A percentile compares a stretch with the other conserved stretches of the same genome.
Conservation (phyloP, 768 basidiomycete genomes). For the Suillus americanus region DNA sequence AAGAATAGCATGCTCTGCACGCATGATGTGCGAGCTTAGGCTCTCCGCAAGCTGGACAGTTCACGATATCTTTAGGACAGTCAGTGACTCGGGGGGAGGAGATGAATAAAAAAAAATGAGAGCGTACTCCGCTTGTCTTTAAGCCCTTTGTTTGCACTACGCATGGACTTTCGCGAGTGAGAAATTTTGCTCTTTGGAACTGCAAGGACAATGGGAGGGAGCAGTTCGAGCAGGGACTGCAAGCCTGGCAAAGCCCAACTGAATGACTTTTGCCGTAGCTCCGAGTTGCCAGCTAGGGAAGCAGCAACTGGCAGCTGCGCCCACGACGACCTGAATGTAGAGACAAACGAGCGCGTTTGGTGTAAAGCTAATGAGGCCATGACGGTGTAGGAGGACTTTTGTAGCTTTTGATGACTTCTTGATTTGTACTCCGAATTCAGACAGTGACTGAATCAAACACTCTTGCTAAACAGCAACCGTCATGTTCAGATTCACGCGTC, state of each 20-base stretch:
- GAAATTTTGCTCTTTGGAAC: slow-evolving; percentile 95
- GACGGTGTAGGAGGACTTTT: slow-evolving; percentile 13
- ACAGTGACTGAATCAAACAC: slow-evolving; percentile 5
- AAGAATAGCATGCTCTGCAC: slow-evolving; percentile 73
- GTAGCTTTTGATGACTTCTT: slow-evolving; percentile 2
- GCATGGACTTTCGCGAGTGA: slow-evolving; percentile 94
- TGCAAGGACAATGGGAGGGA: slow-evolving; percentile 86
- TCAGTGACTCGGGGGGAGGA: slow-evolving; percentile 7
- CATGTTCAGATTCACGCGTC: slow-evolving; percentile 80
- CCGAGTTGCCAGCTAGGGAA: slow-evolving; percentile 20
- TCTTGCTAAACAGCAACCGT: slow-evolving; percentile 26
- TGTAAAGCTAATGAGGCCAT: slow-evolving; percentile 44
- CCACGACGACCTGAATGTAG: slow-evolving; percentile 27
- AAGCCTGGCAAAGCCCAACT: slow-evolving; percentile 40
- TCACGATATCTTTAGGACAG: slow-evolving; percentile 68
- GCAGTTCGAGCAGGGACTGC: slow-evolving; percentile 62
- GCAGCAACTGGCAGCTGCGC: slow-evolving; percentile 11
- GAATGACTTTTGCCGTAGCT: slow-evolving; percentile 27
- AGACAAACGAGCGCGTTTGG: slow-evolving; percentile 29
- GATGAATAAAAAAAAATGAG: slow-evolving; percentile 5
- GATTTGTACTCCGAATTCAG: slow-evolving; percentile 1
- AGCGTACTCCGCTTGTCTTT: slow-evolving; percentile 88
- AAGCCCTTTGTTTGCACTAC: slow-evolving; percentile 90
- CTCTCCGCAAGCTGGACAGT: slow-evolving; percentile 86
- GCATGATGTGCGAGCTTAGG: slow-evolving; percentile 89